phyloP scores from a whole-genome alignment of 129 eudicot genomes.

The Artemisia tridentata region DNA sequence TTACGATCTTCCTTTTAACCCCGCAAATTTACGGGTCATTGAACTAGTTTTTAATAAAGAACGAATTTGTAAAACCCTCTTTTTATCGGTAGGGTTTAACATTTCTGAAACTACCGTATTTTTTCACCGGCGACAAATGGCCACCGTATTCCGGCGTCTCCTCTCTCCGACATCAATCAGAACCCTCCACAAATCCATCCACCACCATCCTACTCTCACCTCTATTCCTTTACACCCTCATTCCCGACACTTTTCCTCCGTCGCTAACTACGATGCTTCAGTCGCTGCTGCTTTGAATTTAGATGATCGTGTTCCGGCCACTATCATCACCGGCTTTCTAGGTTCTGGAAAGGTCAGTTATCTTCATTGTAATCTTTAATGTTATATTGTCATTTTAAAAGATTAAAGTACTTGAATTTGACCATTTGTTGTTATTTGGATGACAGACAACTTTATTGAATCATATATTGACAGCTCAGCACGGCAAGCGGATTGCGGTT shows the following conservation, averaged over 20 bases:
- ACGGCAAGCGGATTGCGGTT: slow-evolving; percentile 94
- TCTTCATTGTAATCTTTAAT: too few relatives aligned
- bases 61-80: slow-evolving; percentile 17
- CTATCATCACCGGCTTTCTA: slow-evolving; percentile 91
- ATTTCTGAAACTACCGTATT: not conserved
- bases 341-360: slow-evolving; percentile 84
- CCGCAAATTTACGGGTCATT: too few relatives aligned
- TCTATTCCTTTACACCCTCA: slow-evolving; percentile 20
- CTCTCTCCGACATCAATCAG: slow-evolving; percentile 36
- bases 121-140: slow-evolving; percentile 37
- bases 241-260: slow-evolving; percentile 43
- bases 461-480: slow-evolving; percentile 91
- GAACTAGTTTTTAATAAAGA: too few relatives aligned
- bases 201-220: slow-evolving; percentile 10
- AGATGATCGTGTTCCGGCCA: slow-evolving; percentile 81
- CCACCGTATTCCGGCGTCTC: slow-evolving; percentile 41
- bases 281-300: slow-evolving; percentile 59
- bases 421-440: slow-evolving; percentile 11
- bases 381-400: too few relatives aligned
- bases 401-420: too few relatives aligned
- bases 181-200: slow-evolving; percentile 24
- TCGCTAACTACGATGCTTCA: slow-evolving; percentile 41
- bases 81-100: slow-evolving; percentile 29
- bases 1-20: too few relatives aligned
- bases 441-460: slow-evolving; percentile 86